Percentiles rank a stretch among this genome's conserved stretches.
Evolutionary conservation across 495 filamentous ascomycete species (phyloP).

Genomic region (Letharia lupina): DNA sequence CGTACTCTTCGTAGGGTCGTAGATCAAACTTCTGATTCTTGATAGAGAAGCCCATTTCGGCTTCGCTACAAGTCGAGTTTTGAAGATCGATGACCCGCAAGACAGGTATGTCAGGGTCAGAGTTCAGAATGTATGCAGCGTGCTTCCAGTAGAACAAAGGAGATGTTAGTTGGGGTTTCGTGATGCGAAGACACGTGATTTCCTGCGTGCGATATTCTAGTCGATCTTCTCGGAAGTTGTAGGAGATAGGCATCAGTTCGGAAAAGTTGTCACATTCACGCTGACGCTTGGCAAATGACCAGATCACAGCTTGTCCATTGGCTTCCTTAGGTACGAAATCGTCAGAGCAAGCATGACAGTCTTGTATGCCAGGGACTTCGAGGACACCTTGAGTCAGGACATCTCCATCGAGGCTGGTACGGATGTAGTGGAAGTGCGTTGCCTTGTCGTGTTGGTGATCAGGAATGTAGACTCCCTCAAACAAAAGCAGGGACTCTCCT

Average conservation of each 20-base stretch:
- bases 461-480: neutral
- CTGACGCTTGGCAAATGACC: neutral
- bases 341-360: neutral
- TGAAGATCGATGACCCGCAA: neutral
- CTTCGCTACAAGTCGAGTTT: neutral
- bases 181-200: too few relatives aligned
- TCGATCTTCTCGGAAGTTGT: slow-evolving; percentile 2
- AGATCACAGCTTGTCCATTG: neutral
- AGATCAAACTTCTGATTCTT: neutral
- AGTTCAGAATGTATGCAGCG: neutral
- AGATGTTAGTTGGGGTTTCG: too few relatives aligned
- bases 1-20: neutral
- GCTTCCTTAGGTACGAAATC: neutral
- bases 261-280: too few relatives aligned
- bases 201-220: neutral
- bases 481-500: slow-evolving; percentile 1
- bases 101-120: too few relatives aligned
- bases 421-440: neutral
- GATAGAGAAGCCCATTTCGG: neutral
- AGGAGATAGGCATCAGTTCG: neutral
- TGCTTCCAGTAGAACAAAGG: slow-evolving; percentile 1
- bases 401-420: neutral
- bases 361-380: neutral
- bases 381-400: neutral
- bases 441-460: neutral